Evolutionary conservation across 2,329 filamentous ascomycete species (phyloP), one percentile per base, ranked within the genome.

Genomic region (Plenodomus lindquistii): DNA sequence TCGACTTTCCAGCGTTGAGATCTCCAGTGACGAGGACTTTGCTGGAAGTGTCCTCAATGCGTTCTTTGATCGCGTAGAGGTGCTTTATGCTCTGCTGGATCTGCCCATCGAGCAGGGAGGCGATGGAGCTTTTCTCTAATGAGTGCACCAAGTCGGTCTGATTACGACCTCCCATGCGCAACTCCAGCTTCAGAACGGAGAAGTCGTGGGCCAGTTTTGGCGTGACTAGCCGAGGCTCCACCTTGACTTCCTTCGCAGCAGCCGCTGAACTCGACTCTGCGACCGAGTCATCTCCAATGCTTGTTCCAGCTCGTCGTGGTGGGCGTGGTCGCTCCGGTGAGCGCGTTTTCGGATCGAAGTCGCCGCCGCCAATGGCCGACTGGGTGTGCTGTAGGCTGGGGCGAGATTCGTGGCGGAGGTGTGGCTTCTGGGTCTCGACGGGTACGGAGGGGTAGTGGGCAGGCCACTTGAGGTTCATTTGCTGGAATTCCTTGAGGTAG

Each of bases 1-100:
- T 99, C 3, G 94, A 99, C 70, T 99, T 99, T 67, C 94, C 94
- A 8, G 94, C 93, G 67, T 99, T 99, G 44, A 99, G 75, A 69
- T 99, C 94, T 65, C 94, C 94, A 0, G 94, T 99, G 16, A 99
- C 86, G 48, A 99, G 76, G 1, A 99, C 94, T 72, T 99, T 99
- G 75, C 93, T 97, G 4, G 93, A 90, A 0, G 91, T 97, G 72
- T 99, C 94, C 70, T 97, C 94, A 54, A 99, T 99, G 44, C 94
- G 86, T 59, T 97, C 94, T 51, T 91, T 86, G 27, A 99, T 79
- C 0, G 89, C 85, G 46, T 90, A 81, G 1, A 99, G 81, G 73
- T 99, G 94, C 62, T 91, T 91, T 67, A 97, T 88, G 70, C 91
- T 97, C 53, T 94, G 90, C 62, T 87, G 88, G 63, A 99, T 96